Evolutionary conservation across 1,284 basidiomycete genomes (phyloP).

Genomic region (Trametes polyzona): DNA sequence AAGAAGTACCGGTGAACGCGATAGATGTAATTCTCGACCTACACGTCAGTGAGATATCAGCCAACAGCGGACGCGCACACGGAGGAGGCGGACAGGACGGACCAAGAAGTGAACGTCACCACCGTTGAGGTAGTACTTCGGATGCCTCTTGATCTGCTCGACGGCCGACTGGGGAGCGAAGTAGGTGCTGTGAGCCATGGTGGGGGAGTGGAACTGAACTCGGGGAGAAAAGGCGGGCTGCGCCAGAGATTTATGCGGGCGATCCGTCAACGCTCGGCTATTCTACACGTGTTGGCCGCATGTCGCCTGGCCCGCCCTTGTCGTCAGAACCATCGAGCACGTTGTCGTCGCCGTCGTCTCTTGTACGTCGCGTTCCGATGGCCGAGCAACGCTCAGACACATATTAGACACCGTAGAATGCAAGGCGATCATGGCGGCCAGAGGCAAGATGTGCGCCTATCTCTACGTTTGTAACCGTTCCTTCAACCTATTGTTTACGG

Average conservation of each 20-base stretch:
- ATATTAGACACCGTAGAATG: background rate
- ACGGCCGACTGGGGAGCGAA: conserved; percentile 35
- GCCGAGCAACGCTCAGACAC: too few species aligned
- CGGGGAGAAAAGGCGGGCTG: conserved; percentile 22
- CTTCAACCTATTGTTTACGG: too few species aligned
- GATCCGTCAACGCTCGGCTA: conserved; percentile 20
- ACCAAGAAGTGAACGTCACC: conserved; percentile 61
- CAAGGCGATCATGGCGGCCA: background rate
- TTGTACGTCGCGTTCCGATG: too few species aligned
- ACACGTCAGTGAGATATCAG: conserved; percentile 11
- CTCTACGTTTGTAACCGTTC: too few species aligned
- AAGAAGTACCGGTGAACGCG: conserved; percentile 68
- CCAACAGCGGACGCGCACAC: background rate
- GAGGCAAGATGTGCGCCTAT: too few species aligned
- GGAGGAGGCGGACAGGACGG: conserved; percentile 28
- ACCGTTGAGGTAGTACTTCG: conserved; percentile 55
- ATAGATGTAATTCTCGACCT: conserved; percentile 57
- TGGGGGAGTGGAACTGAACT: conserved; percentile 33
- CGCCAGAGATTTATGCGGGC: conserved; percentile 27
- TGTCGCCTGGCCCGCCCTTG: conserved; percentile 29
- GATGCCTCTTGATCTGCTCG: conserved; percentile 42
- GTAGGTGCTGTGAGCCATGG: conserved; percentile 28
- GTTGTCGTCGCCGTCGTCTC: conserved; percentile 8
- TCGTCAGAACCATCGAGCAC: conserved; percentile 20
- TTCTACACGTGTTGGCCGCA: conserved; percentile 46